phyloP scores from a whole-genome alignment of 192 early-diverging fungal species.

The Neocallimastix lanati region DNA sequence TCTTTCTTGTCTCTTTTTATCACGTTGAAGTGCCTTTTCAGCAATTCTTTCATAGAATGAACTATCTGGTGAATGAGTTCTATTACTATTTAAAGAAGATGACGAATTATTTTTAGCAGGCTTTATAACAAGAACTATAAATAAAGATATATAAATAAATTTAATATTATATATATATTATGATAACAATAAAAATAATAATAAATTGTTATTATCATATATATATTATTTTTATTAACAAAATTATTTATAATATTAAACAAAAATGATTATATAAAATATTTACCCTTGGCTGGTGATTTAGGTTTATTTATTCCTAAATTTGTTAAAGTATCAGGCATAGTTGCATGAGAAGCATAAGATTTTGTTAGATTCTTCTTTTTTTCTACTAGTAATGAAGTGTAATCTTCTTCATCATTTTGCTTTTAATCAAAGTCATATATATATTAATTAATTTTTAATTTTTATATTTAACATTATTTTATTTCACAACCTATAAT shows the following conservation, averaged over 20 bases:
- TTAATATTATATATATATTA: too few relatives aligned
- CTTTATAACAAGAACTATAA: background rate
- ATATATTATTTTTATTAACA: too few relatives aligned
- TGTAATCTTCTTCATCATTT: constrained; percentile 4
- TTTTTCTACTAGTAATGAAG: constrained; percentile 11
- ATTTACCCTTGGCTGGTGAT: background rate
- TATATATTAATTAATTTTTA: too few relatives aligned
- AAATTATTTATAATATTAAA: background rate
- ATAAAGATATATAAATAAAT: too few relatives aligned
- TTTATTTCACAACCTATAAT: too few relatives aligned
- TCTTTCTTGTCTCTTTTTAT: constrained; percentile 3
- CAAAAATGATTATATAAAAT: background rate
- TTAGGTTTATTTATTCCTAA: background rate
- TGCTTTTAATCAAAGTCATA: background rate
- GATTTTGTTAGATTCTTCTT: constrained; percentile 8
- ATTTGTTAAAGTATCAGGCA: background rate
- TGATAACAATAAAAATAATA: too few relatives aligned
- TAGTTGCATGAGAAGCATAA: background rate
- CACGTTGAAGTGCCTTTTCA: background rate
- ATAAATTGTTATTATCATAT: too few relatives aligned
- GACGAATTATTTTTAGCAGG: constrained; percentile 6
- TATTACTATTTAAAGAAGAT: constrained; percentile 3
- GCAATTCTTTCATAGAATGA: background rate
- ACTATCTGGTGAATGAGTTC: background rate
- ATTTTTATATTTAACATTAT: too few relatives aligned